Percentiles rank a stretch among this genome's conserved stretches.
These are phyloP conservation scores for Dendrobium officinale DNA, from an alignment of 106 monocot species.

Conservation along the genomic window DNA sequence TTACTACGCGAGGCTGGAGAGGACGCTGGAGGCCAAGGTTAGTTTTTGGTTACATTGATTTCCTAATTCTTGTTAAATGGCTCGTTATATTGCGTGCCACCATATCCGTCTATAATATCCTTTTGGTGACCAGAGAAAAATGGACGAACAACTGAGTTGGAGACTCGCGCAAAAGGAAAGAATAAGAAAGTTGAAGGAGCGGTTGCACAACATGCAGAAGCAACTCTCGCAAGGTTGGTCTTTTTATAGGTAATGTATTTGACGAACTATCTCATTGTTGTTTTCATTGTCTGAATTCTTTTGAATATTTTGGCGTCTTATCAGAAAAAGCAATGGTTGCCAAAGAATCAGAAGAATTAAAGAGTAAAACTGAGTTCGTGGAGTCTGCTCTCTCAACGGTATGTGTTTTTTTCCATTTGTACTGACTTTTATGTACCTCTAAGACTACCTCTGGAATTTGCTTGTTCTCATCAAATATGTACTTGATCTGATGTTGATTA, in stretches of 20 bases:
- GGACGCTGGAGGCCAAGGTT: slow-evolving; percentile 51
- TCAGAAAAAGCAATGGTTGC: slow-evolving; percentile 40
- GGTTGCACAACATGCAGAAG: slow-evolving; percentile 32
- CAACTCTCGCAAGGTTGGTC: slow-evolving; percentile 56
- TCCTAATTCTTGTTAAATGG: background rate
- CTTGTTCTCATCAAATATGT: background rate
- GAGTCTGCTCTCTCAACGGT: slow-evolving; percentile 39
- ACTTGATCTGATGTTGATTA: background rate
- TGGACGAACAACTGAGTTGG: slow-evolving; percentile 46
- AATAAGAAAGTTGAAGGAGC: slow-evolving; percentile 35
- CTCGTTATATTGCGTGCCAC: background rate
- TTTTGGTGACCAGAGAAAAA: slow-evolving; percentile 28
- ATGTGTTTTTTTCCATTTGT: background rate
- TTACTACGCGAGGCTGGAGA: slow-evolving; percentile 34
- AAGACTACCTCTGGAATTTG: background rate
- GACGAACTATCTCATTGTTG: background rate
- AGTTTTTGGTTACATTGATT: background rate
- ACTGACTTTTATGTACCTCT: background rate
- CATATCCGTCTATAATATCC: background rate
- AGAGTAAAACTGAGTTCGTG: slow-evolving; percentile 18
- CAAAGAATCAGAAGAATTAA: slow-evolving; percentile 34
- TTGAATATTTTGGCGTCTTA: background rate
- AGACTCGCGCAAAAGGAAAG: slow-evolving; percentile 39
- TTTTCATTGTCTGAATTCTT: background rate
- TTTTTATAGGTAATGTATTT: slow-evolving; percentile 22